These are phyloP conservation scores for Salvia sclarea DNA, from an alignment of 305 asterid species.

Conservation along the genomic window DNA sequence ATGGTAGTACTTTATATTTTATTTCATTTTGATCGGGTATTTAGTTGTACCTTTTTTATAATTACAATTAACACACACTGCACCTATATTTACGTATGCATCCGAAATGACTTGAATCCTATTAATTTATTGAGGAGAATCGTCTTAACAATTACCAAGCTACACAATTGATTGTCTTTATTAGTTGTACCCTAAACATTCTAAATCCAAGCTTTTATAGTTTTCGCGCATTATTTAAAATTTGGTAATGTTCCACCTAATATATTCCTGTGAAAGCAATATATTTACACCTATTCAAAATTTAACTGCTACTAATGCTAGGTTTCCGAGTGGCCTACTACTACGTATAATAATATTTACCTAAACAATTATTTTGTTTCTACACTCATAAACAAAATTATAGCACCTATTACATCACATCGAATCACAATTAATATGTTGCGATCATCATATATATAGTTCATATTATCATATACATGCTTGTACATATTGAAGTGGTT, in stretches of 20 bases:
- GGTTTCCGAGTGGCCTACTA: neutral
- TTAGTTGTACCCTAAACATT: conserved; percentile 20
- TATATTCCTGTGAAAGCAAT: conserved; percentile 10
- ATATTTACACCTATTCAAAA: neutral
- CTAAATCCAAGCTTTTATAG: conserved; percentile 1
- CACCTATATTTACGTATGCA: too few relatives aligned
- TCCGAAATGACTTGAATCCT: too few relatives aligned
- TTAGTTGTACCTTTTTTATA: too few relatives aligned
- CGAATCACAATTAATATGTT: neutral
- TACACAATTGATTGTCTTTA: too few relatives aligned
- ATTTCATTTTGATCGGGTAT: too few relatives aligned
- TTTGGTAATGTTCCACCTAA: conserved; percentile 21
- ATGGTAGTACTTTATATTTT: too few relatives aligned
- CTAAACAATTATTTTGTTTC: conserved; percentile 1
- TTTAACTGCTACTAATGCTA: conserved; percentile 7
- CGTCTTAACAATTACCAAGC: too few relatives aligned
- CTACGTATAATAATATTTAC: neutral
- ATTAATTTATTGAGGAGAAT: too few relatives aligned
- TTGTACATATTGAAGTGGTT: too few relatives aligned
- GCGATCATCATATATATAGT: neutral
- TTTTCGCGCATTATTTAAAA: conserved; percentile 9
- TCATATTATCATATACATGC: too few relatives aligned
- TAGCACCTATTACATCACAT: neutral
- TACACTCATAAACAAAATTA: conserved; percentile 1
- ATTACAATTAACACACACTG: too few relatives aligned